A percentile compares a stretch with the other conserved stretches of the same genome.
Evolutionary conservation across 2,329 filamentous ascomycete genomes (phyloP).

Genomic region (Cryoendolithus antarcticus): DNA sequence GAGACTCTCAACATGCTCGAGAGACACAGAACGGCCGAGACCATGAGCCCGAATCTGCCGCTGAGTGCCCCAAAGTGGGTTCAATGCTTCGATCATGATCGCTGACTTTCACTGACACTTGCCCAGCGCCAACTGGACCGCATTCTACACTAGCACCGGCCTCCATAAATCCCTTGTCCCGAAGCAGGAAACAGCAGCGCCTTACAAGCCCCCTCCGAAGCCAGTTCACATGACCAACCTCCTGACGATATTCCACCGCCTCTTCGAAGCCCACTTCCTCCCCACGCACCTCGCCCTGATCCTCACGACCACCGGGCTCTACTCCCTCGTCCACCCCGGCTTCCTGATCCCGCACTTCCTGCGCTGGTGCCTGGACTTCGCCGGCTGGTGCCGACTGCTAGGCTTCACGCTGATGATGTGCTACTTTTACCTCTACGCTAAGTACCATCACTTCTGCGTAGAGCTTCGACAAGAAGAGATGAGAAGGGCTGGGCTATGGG

Average conservation of each 20-base stretch:
- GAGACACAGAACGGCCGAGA: slow-evolving; percentile 10
- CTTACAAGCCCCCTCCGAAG: slow-evolving; percentile 7
- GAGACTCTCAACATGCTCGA: slow-evolving; percentile 18
- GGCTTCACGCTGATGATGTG: slow-evolving; percentile 52
- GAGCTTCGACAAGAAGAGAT: slow-evolving; percentile 52
- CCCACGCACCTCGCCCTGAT: slow-evolving; percentile 56
- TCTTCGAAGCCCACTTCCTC: slow-evolving; percentile 65
- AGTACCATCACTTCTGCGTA: slow-evolving; percentile 52
- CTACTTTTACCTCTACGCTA: slow-evolving; percentile 56
- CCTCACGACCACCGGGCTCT: slow-evolving; percentile 50
- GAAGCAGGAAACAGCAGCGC: slow-evolving; percentile 7
- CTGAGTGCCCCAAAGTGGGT: slow-evolving; percentile 16
- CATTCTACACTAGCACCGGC: slow-evolving; percentile 19
- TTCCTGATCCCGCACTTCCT: slow-evolving; percentile 42
- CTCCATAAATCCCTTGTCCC: slow-evolving; percentile 16
- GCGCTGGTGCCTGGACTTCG: slow-evolving; percentile 47
- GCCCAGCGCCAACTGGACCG: slow-evolving; percentile 18
- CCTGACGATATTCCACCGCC: slow-evolving; percentile 48
- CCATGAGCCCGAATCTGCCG: slow-evolving; percentile 8
- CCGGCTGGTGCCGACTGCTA: slow-evolving; percentile 46
- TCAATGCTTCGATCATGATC: slow-evolving; percentile 5
- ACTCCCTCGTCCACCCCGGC: slow-evolving; percentile 42
- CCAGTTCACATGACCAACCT: slow-evolving; percentile 35
- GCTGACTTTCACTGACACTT: not conserved
- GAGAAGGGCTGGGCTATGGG: slow-evolving; percentile 49